Evolutionary conservation across 306 rosid species (phyloP).

Genomic region (Pueraria montana): DNA sequence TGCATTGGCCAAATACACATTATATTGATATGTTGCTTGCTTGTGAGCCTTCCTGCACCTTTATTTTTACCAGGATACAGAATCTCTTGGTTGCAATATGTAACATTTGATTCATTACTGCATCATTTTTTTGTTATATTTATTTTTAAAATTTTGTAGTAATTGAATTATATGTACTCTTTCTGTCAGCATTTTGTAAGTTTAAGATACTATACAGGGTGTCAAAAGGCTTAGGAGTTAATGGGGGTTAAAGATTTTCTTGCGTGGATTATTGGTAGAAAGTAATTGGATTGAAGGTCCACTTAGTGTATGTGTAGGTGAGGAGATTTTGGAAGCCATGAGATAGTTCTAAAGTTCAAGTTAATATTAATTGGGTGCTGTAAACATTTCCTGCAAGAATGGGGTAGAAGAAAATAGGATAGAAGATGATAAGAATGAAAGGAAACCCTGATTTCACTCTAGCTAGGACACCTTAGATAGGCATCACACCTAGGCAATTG

Average conservation of each 20-base stretch:
- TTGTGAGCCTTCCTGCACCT: neutral
- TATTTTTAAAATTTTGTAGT: neutral
- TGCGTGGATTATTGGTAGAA: neutral
- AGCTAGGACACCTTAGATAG: neutral
- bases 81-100: slow-evolving; percentile 11
- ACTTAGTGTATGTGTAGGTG: slow-evolving; percentile 2
- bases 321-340: slow-evolving; percentile 4
- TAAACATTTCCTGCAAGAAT: slow-evolving; percentile 23
- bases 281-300: slow-evolving; percentile 1
- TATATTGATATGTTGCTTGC: neutral
- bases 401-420: slow-evolving; percentile 10
- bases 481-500: slow-evolving; percentile 14
- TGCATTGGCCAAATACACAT: slow-evolving; percentile 11
- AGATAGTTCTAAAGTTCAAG: slow-evolving; percentile 14
- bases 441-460: slow-evolving; percentile 24
- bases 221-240: neutral
- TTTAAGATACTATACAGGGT: slow-evolving; percentile 12
- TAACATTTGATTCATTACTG: slow-evolving; percentile 10
- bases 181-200: neutral
- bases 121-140: neutral
- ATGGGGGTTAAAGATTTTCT: neutral
- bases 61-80: neutral
- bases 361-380: slow-evolving; percentile 9
- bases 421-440: neutral
- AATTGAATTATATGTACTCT: slow-evolving; percentile 5